phyloP scores from a whole-genome alignment of 768 basidiomycete species.

The Tricholoma hemisulphureum region DNA sequence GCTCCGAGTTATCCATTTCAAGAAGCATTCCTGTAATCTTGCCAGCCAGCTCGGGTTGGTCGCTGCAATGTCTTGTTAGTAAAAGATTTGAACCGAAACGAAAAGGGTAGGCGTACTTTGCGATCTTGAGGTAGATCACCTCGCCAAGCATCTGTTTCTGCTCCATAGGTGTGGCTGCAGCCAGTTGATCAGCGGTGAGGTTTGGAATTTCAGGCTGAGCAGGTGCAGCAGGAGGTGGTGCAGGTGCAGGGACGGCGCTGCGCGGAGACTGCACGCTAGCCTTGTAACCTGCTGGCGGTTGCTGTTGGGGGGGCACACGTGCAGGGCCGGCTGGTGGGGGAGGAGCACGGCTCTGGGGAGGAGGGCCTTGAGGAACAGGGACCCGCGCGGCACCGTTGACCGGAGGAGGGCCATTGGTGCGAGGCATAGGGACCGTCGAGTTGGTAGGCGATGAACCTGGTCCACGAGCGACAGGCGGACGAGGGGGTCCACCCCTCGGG shows the following conservation, averaged over 20 bases:
- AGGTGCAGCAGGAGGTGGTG: conserved; percentile 36
- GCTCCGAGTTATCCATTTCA: conserved; percentile 97
- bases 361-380: conserved; percentile 46
- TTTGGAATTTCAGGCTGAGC: conserved; percentile 36
- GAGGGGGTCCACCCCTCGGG: conserved; percentile 58
- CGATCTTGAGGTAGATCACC: conserved; percentile 90
- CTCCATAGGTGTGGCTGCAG: conserved; percentile 71
- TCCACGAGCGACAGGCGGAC: conserved; percentile 63
- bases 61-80: conserved; percentile 37
- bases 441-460: conserved; percentile 71
- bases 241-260: conserved; percentile 32
- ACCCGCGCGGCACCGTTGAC: conserved; percentile 55
- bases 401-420: conserved; percentile 58
- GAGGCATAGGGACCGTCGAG: conserved; percentile 60
- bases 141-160: conserved; percentile 99
- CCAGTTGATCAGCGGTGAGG: conserved; percentile 47
- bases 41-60: conserved; percentile 91
- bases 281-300: conserved; percentile 30
- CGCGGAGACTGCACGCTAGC: conserved; percentile 29
- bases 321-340: conserved; percentile 42
- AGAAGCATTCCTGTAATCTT: conserved; percentile 99
- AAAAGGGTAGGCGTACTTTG: conserved; percentile 50
- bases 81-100: conserved; percentile 13
- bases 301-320: conserved; percentile 30
- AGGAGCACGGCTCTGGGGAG: conserved; percentile 40